phyloP scores from a whole-genome alignment of 176 grass and related monocot genomes.

The Musa acuminata region DNA sequence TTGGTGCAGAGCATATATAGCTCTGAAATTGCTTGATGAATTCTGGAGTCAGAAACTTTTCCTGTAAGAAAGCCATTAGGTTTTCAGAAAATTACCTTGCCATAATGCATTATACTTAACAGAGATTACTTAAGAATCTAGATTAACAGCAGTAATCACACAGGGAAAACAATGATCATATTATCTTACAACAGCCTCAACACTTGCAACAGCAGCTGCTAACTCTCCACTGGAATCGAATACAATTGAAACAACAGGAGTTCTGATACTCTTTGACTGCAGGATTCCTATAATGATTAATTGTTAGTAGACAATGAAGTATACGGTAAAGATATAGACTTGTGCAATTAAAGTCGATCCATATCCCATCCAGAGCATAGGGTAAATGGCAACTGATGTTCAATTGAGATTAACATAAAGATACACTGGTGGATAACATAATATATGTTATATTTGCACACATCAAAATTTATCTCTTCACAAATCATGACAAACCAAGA shows the following conservation, averaged over 20 bases:
- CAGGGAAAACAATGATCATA: not conserved
- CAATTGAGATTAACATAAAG: no score
- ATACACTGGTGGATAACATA: no score
- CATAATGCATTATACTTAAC: not conserved
- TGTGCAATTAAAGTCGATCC: not conserved
- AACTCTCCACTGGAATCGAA: slow-evolving; percentile 69
- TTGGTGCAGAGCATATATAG: slow-evolving; percentile 48
- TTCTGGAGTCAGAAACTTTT: slow-evolving; percentile 60
- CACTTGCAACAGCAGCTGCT: slow-evolving; percentile 61
- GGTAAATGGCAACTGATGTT: no score
- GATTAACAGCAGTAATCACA: not conserved
- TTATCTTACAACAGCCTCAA: slow-evolving; percentile 84
- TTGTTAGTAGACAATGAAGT: not conserved
- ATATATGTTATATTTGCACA: no score
- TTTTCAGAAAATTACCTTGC: slow-evolving; percentile 2
- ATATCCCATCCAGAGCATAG: not conserved
- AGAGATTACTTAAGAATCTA: not conserved
- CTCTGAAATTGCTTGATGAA: slow-evolving; percentile 54
- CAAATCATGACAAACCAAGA: no score
- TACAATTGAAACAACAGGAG: slow-evolving; percentile 79
- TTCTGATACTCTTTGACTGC: slow-evolving; percentile 39
- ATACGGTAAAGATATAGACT: not conserved
- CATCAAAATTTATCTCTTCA: no score
- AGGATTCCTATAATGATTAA: slow-evolving; percentile 52
- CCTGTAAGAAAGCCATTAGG: slow-evolving; percentile 30